A percentile compares a stretch with the other conserved stretches of the same genome.
Conservation (phyloP, 2,329 filamentous ascomycete species). For the Aspergillus clavatus region DNA sequence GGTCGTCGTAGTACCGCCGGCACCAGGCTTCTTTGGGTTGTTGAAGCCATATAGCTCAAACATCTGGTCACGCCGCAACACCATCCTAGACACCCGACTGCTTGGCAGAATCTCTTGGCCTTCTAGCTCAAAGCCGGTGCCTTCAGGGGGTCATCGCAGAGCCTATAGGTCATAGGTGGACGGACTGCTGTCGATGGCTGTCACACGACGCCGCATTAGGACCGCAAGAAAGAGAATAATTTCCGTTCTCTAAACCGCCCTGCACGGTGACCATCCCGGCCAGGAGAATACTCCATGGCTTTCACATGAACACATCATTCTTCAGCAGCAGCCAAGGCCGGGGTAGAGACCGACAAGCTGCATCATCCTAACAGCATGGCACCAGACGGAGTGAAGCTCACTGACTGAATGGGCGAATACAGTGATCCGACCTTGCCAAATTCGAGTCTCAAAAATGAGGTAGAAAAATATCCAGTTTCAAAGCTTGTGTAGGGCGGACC, state of each 20-base stretch:
- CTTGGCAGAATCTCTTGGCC: not conserved
- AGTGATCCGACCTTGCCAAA: not conserved
- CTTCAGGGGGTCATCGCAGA: not conserved
- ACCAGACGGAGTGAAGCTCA: too few species aligned
- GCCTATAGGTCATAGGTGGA: not conserved
- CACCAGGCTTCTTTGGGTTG: slow-evolving; percentile 29
- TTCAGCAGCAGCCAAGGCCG: not conserved
- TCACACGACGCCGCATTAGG: not conserved
- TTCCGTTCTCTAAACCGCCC: not conserved
- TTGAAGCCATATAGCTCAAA: not conserved
- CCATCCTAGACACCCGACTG: not conserved
- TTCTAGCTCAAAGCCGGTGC: too few species aligned
- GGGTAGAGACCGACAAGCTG: too few species aligned
- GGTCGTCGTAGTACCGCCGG: slow-evolving; percentile 52
- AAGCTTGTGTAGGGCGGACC: not conserved
- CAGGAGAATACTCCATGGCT: not conserved
- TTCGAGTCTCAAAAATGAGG: not conserved
- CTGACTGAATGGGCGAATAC: too few species aligned
- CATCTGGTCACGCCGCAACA: not conserved
- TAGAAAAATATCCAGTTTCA: not conserved
- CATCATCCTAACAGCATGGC: too few species aligned
- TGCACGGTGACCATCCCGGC: not conserved
- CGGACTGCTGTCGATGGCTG: not conserved
- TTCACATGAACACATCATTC: too few species aligned
- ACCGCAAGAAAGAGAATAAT: not conserved